Base-by-base conservation (phyloP, 177 flowering plant genomes). In the Telopea speciosissima region DNA sequence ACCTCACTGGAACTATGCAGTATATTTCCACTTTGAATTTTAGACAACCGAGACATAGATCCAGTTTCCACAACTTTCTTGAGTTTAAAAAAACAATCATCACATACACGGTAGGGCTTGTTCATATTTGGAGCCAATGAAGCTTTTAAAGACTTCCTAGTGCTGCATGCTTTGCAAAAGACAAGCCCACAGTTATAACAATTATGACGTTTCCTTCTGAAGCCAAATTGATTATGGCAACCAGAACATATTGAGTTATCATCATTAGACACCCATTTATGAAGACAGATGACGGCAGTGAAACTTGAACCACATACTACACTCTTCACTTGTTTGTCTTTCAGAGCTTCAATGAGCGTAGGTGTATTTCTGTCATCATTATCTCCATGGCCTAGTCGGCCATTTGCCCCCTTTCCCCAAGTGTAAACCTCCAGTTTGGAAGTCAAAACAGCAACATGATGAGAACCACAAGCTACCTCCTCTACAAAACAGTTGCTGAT, bases 391-490 rank as follows among this genome's bases (percentile, higher is more conserved):
- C 87, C 87, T 67, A 84, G 68, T 49, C 72, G 74, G 17, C 88
- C 86, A 80, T 82, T 83, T 72, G 81, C 78, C n/a, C 88, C 88
- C 59, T 82, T 83, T 63, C 88, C 88, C 88, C 88, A 85, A 16
- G 86, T 85, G 76, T 85, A 85, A 70, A 85, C 83, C 67, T 85
- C 86, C 40, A 77, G 66, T 63, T 74, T 82, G 24, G 88, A 85
- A 28, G 80, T 85, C 68, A 82, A 73, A 45, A 77, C 78, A 65
- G 86, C 86, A 62, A 82, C 85, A 81, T 85, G 88, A 76, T 74
- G 76, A 62, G 86, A 70, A 40, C 88, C 88, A 79, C 86, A 85
- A 17, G 86, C 75, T 65, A 85, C 82, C 77, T 85, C 86, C 73
- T 83, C 85, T 23, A 85, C 73, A 73, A 74, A 79, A 40, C 68